Conservation (phyloP, 1,139 yeast species). For the Lodderomyces margitis region DNA sequence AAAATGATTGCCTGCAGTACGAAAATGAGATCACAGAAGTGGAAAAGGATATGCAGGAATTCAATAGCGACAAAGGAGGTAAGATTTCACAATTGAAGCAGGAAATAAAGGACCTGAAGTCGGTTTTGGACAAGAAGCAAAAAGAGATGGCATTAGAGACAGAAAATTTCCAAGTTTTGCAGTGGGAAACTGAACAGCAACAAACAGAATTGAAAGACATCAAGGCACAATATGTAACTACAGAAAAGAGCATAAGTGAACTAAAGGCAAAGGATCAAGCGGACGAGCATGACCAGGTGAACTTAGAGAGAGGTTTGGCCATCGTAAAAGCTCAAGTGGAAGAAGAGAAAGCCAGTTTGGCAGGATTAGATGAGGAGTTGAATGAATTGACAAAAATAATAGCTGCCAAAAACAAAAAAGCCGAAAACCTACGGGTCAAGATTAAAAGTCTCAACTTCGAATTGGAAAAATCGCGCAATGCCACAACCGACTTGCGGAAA, state of each 20-base stretch:
- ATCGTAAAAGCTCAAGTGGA: conserved; percentile 48
- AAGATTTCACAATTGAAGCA: conserved; percentile 68
- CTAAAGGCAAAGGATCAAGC: conserved; percentile 31
- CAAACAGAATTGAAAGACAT: conserved; percentile 52
- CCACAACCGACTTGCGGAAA: conserved; percentile 38
- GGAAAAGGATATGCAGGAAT: conserved; percentile 80
- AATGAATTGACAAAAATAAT: conserved; percentile 57
- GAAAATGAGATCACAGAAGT: conserved; percentile 51
- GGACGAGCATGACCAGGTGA: conserved; percentile 27
- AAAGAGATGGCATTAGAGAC: conserved; percentile 44
- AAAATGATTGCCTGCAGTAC: conserved; percentile 24
- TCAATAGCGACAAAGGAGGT: conserved; percentile 73
- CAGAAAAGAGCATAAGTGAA: conserved; percentile 36
- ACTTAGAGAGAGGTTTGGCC: conserved; percentile 28
- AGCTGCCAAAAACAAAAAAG: conserved; percentile 48
- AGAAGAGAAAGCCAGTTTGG: conserved; percentile 58
- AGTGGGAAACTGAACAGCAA: conserved; percentile 71
- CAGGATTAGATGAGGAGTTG: conserved; percentile 79
- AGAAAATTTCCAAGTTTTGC: conserved; percentile 59
- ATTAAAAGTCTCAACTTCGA: conserved; percentile 64
- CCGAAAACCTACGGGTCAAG: conserved; percentile 52
- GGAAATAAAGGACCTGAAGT: conserved; percentile 47
- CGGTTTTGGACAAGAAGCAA: conserved; percentile 40
- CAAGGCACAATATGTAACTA: conserved; percentile 39
- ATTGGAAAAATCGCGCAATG: conserved; percentile 53